Evolutionary conservation across 345 rosid genomes (phyloP).

Genomic region (Syzygium jambos): DNA sequence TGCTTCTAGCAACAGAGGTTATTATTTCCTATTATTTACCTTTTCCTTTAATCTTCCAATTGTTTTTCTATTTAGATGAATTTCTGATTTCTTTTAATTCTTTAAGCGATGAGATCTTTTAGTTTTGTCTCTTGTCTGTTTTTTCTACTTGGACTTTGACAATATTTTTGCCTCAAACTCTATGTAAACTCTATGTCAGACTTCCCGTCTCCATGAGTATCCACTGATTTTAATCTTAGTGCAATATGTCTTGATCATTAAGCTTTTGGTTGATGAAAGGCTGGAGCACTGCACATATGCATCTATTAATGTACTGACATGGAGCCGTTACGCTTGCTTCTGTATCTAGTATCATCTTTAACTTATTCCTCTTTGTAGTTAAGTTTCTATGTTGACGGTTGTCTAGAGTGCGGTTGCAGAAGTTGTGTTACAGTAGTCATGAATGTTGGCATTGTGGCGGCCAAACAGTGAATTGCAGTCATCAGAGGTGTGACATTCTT

Average conservation of each 20-base stretch:
- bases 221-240: not conserved
- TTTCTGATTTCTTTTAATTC: not conserved
- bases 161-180: not conserved
- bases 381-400: not conserved
- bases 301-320: not conserved
- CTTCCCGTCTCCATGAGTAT: not conserved
- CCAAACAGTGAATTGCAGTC: not conserved
- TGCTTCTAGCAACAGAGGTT: constrained; percentile 96
- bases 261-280: not conserved
- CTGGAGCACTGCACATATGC: not conserved
- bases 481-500: not conserved
- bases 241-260: not conserved
- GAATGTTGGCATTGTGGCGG: not conserved
- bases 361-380: not conserved
- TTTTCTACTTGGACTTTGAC: not conserved
- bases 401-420: not conserved
- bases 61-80: not conserved
- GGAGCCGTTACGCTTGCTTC: not conserved
- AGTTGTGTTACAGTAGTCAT: not conserved
- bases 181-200: not conserved
- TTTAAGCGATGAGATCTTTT: not conserved
- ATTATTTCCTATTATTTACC: not conserved
- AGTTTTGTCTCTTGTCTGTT: not conserved
- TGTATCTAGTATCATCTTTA: not conserved
- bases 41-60: not conserved